phyloP scores from a whole-genome alignment of 2,329 filamentous ascomycete genomes.

The Cryphonectria parasitica region DNA sequence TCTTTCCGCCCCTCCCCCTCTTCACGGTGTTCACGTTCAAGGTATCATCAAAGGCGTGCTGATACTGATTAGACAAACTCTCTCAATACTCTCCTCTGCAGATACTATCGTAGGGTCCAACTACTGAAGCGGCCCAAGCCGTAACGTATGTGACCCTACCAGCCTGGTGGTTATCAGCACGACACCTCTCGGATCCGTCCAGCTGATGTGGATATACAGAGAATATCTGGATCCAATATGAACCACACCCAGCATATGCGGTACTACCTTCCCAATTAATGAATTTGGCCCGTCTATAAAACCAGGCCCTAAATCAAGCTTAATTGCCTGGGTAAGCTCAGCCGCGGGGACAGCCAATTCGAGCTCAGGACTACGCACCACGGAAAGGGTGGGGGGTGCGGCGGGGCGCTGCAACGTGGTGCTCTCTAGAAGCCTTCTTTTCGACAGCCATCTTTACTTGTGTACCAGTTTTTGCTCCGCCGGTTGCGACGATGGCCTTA shows the following conservation, averaged over 20 bases:
- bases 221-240: conserved; percentile 4
- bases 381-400: not conserved
- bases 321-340: not conserved
- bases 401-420: not conserved
- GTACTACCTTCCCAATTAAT: conserved; percentile 24
- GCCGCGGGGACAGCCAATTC: not conserved
- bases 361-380: not conserved
- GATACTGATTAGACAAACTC: not conserved
- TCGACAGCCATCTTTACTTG: not conserved
- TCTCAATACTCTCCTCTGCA: not conserved
- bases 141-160: not conserved
- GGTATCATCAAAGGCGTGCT: conserved; percentile 6
- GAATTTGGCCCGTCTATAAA: not conserved
- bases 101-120: too few species aligned
- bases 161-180: not conserved
- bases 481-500: not conserved
- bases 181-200: not conserved
- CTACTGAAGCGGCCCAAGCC: not conserved
- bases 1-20: too few species aligned
- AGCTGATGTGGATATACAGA: not conserved
- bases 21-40: not conserved
- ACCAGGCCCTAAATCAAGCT: conserved; percentile 18
- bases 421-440: not conserved
- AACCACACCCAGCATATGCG: conserved; percentile 6
- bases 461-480: not conserved